A percentile compares a stretch with the other conserved stretches of the same genome.
These are phyloP conservation scores for Arxiozyma heterogenica DNA, from an alignment of 1,139 yeast species.

Conservation along the genomic window DNA sequence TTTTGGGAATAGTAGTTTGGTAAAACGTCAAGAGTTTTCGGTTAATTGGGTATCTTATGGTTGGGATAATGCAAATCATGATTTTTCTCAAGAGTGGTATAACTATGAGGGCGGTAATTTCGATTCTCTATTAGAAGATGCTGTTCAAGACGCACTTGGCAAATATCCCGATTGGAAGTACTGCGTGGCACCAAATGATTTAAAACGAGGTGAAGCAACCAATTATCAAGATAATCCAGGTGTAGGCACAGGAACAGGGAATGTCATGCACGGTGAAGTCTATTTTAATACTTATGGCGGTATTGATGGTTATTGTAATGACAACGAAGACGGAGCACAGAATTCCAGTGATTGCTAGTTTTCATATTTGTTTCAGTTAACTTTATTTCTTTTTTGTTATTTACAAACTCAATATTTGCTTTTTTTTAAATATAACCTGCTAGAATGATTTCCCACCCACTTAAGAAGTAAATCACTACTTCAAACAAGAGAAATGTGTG, in stretches of 20 bases:
- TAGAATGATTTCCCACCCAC: not conserved
- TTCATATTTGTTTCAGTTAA: not conserved
- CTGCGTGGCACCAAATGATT: not conserved
- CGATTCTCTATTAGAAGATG: slow-evolving; percentile 3
- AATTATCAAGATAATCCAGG: slow-evolving; percentile 1
- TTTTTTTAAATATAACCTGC: too few species aligned
- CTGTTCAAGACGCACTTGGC: slow-evolving; percentile 2
- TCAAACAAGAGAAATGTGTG: not conserved
- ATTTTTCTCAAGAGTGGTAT: not conserved
- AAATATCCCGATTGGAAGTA: slow-evolving; percentile 3
- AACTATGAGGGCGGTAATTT: not conserved
- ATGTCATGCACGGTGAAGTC: slow-evolving; percentile 4
- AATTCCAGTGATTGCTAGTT: slow-evolving; percentile 1
- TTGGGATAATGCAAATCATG: slow-evolving; percentile 2
- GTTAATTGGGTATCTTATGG: slow-evolving; percentile 1
- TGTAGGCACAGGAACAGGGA: not conserved
- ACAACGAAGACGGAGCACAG: slow-evolving; percentile 5
- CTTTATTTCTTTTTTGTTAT: not conserved
- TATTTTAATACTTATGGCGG: slow-evolving; percentile 6
- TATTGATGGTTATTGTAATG: slow-evolving; percentile 7
- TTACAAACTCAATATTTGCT: not conserved
- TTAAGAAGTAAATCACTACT: not conserved
- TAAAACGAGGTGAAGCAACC: not conserved
- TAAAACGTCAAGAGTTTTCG: not conserved
- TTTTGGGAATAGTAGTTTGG: not conserved